Evolutionary conservation across 345 rosid genomes (phyloP).

Genomic region (Odontarrhena argentea): DNA sequence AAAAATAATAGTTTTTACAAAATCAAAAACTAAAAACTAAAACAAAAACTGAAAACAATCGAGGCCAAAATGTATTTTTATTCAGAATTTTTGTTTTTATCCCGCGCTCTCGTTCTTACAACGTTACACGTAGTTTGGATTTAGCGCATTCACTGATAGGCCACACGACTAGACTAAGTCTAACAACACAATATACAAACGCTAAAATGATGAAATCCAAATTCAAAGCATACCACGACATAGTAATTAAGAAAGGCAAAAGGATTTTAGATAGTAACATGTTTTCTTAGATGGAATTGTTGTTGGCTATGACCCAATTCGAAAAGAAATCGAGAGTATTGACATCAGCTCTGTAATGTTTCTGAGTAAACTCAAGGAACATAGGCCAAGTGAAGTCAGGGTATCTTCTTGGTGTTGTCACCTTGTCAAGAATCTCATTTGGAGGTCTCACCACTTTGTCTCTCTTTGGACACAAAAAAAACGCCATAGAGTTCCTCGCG

Average conservation of each 20-base stretch:
- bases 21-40: no score
- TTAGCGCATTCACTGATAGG: conserved; percentile 9
- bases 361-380: conserved; percentile 87
- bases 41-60: no score
- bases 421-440: conserved; percentile 53
- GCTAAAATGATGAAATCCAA: conserved; percentile 13
- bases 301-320: conserved; percentile 52
- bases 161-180: conserved; percentile 3
- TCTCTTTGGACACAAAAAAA: conserved; percentile 83
- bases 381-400: conserved; percentile 92
- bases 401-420: conserved; percentile 56
- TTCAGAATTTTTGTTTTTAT: no score
- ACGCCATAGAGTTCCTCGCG: conserved; percentile 88
- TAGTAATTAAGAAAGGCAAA: conserved; percentile 9
- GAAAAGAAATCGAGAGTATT: conserved; percentile 72
- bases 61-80: no score
- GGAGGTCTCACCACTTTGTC: conserved; percentile 88
- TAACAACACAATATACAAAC: conserved; percentile 23
- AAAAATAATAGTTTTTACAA: no score
- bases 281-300: conserved; percentile 32
- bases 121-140: neutral
- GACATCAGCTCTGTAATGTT: conserved; percentile 93
- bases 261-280: conserved; percentile 2
- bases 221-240: conserved; percentile 21
- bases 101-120: no score